A percentile compares a stretch with the other conserved stretches of the same genome.
phyloP scores from a whole-genome alignment of 2,329 filamentous ascomycete genomes.

The Aspergillus calidoustus region DNA sequence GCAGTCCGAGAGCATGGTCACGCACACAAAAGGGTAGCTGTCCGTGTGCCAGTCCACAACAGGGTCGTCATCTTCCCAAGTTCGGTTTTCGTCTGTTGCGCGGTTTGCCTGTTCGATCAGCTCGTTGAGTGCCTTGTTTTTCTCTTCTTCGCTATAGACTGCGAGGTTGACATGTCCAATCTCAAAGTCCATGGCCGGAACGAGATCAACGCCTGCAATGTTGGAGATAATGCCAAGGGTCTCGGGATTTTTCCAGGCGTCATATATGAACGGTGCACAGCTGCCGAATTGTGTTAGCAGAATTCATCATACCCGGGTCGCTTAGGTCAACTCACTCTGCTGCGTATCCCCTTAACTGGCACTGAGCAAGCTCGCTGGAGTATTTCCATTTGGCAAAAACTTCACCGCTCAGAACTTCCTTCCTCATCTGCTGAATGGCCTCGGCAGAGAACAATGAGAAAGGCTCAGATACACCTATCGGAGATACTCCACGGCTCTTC shows the following conservation, averaged over 20 bases:
- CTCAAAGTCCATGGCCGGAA: slow-evolving; percentile 59
- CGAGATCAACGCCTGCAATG: slow-evolving; percentile 60
- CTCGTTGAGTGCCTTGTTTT: slow-evolving; percentile 47
- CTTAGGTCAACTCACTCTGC: slow-evolving; percentile 53
- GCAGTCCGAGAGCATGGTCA: slow-evolving; percentile 70
- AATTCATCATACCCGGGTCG: neutral
- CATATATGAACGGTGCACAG: slow-evolving; percentile 68
- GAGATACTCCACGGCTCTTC: slow-evolving; percentile 62
- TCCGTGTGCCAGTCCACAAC: slow-evolving; percentile 68
- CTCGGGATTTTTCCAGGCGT: slow-evolving; percentile 62
- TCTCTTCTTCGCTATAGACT: slow-evolving; percentile 55
- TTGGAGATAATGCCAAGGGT: slow-evolving; percentile 55
- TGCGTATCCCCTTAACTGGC: slow-evolving; percentile 60
- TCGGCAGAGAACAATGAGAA: slow-evolving; percentile 67
- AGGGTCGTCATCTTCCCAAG: slow-evolving; percentile 56
- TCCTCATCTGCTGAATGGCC: slow-evolving; percentile 65
- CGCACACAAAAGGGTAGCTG: slow-evolving; percentile 71
- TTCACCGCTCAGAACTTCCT: slow-evolving; percentile 63
- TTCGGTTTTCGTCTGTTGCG: slow-evolving; percentile 47
- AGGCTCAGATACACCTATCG: slow-evolving; percentile 66
- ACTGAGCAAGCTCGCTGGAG: slow-evolving; percentile 63
- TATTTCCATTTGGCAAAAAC: slow-evolving; percentile 63
- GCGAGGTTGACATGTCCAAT: slow-evolving; percentile 62
- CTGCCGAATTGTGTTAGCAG: slow-evolving; percentile 37
- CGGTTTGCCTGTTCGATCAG: slow-evolving; percentile 44